Evolutionary conservation across 441 rosid species (phyloP).

Genomic region (Jatropha multifida): DNA sequence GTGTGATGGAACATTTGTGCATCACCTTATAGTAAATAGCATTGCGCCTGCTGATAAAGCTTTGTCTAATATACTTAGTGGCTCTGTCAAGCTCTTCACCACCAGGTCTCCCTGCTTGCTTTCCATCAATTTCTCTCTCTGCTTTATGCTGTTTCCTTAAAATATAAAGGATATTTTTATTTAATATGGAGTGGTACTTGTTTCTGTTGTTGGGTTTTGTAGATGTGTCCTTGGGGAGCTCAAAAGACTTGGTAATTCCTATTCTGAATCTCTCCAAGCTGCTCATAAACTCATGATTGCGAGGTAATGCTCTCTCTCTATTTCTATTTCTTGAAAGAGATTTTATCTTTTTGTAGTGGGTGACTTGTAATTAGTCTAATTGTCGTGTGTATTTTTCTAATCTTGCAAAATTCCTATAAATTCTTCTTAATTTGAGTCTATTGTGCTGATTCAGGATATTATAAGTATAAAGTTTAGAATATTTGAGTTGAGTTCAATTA

Average conservation of each 20-base stretch:
- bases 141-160: background rate
- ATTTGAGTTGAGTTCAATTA: no score
- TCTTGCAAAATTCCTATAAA: no score
- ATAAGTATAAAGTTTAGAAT: background rate
- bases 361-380: background rate
- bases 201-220: slow-evolving; percentile 5
- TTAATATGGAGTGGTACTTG: background rate
- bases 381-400: no score
- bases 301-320: slow-evolving; percentile 36
- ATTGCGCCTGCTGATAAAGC: slow-evolving; percentile 71
- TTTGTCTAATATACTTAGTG: slow-evolving; percentile 59
- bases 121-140: background rate
- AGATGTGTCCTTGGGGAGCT: slow-evolving; percentile 84
- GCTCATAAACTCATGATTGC: slow-evolving; percentile 58
- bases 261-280: slow-evolving; percentile 54
- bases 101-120: slow-evolving; percentile 44
- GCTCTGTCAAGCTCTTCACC: slow-evolving; percentile 81
- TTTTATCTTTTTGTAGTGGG: background rate
- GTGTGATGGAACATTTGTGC: slow-evolving; percentile 82
- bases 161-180: background rate
- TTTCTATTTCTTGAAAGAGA: background rate
- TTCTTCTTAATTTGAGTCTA: background rate
- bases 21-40: slow-evolving; percentile 54
- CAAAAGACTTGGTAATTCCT: slow-evolving; percentile 60
- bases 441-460: background rate